Evolutionary conservation across 352 stramenopile genomes (phyloP), one percentile per base, ranked within the genome.

Genomic region (Globisporangium splendens): DNA sequence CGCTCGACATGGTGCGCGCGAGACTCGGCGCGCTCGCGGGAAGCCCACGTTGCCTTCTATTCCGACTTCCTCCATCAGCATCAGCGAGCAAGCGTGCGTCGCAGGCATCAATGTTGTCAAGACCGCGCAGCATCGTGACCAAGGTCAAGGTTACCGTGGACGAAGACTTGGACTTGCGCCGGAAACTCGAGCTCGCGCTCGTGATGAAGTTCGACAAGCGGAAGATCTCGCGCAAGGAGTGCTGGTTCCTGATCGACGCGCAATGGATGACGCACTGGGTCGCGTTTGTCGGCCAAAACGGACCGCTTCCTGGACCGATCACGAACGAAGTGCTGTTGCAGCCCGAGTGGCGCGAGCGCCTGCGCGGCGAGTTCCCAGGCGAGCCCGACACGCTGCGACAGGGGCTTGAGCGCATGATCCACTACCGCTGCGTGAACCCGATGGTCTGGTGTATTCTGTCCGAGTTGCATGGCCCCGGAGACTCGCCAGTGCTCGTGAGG

Each of bases 391-490:
- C 63, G n/a, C 68, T 73, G 7, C 69, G 74, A 0, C 31, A 62
- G 8, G 77, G 76, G 1, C 61, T 93, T 10, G 50, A 77, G 57
- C 58, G 78, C 4, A 68, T 72, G 54, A 69, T 70, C 35, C 69
- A 93, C 67, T 93, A 90, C 44, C 79, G 83, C 2, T 75, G 75
- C 43, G 81, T 93, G 41, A 72, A 76, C 28, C 79, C 83, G 8
- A 87, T 93, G 68, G 81, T 93, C 14, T 93, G 81, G 81, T 78
- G 75, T 31, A 54, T 93, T 3, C 73, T 91, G 20, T 70, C 61
- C 11, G 81, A 87, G 62, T 59, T 90, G 10, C 75, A 93, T 55
- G 79, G 81, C 15, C 57, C 68, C 1, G 77, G 74, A 41, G 75
- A 87, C 28, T 69, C 77, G 7, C 83, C 83, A 11, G 35, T 69